A percentile compares a stretch with the other conserved stretches of the same genome.
Conservation (phyloP, 1,139 yeast genomes). For the Blastobotrys illinoisensis region DNA sequence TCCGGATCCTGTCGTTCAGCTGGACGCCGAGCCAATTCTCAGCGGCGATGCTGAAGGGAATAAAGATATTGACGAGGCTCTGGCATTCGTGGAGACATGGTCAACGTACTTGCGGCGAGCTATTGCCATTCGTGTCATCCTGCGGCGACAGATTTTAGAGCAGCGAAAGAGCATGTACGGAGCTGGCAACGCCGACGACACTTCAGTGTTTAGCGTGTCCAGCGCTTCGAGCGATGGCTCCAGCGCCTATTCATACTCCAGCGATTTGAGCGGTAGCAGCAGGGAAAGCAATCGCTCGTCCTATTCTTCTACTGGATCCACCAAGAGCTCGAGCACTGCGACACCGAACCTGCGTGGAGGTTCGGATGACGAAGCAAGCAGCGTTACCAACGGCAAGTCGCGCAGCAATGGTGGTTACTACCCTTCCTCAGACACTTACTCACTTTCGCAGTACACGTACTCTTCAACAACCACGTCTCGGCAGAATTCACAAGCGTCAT, state of each 20-base stretch:
- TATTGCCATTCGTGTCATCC: slow-evolving; percentile 30
- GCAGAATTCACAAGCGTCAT: background rate
- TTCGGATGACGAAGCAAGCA: background rate
- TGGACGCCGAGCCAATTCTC: slow-evolving; percentile 5
- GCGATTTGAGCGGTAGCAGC: slow-evolving; percentile 6
- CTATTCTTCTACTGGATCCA: background rate
- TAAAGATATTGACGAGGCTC: slow-evolving; percentile 22
- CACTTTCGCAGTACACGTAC: background rate
- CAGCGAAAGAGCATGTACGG: background rate
- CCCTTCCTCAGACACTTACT: background rate
- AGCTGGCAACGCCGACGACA: background rate
- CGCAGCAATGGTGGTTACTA: background rate
- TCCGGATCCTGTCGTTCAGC: slow-evolving; percentile 17
- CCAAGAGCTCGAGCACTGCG: background rate
- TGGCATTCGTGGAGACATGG: slow-evolving; percentile 34
- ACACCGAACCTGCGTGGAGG: background rate
- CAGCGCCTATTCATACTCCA: slow-evolving; percentile 6
- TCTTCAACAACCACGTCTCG: background rate
- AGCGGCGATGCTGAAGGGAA: background rate
- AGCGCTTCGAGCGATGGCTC: background rate
- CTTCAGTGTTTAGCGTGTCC: background rate
- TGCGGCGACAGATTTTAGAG: slow-evolving; percentile 26
- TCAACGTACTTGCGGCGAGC: slow-evolving; percentile 31
- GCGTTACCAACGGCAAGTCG: background rate
- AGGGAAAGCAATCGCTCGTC: background rate